A percentile compares a stretch with the other conserved stretches of the same genome.
phyloP scores from a whole-genome alignment of 495 filamentous ascomycete species.

The Lasiosphaeria miniovina region DNA sequence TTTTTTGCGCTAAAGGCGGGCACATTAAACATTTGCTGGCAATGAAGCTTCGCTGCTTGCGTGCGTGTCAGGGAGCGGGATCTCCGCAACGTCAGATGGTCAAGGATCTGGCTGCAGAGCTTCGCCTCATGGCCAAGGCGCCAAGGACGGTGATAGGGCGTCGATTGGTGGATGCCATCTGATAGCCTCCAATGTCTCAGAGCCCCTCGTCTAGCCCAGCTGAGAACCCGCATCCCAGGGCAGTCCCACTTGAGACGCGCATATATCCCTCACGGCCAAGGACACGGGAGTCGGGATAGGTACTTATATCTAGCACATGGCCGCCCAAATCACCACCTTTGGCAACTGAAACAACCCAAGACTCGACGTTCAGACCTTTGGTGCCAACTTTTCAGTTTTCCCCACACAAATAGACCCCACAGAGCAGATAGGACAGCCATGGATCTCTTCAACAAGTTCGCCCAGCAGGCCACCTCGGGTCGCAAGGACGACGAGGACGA shows the following conservation, averaged over 20 bases:
- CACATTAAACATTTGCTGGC: too few relatives aligned
- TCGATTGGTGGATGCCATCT: slow-evolving; percentile 5
- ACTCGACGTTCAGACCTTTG: not conserved
- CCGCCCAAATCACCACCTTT: too few relatives aligned
- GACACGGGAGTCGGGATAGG: not conserved
- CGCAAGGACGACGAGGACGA: slow-evolving; percentile 18
- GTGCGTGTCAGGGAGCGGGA: too few relatives aligned
- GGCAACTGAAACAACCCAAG: slow-evolving; percentile 7
- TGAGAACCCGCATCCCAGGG: slow-evolving; percentile 11
- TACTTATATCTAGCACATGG: not conserved
- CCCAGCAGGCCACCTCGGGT: slow-evolving; percentile 17
- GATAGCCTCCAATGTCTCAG: slow-evolving; percentile 11
- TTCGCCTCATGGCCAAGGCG: not conserved
- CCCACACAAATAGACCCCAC: not conserved
- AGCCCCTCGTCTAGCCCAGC: slow-evolving; percentile 18
- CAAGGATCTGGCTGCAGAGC: too few relatives aligned
- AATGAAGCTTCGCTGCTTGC: too few relatives aligned
- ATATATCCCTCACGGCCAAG: slow-evolving; percentile 20
- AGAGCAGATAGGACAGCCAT: slow-evolving; percentile 22
- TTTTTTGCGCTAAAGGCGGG: too few relatives aligned
- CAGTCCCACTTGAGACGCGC: not conserved
- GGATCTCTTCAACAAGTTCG: slow-evolving; percentile 42
- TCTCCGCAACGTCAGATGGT: too few relatives aligned
- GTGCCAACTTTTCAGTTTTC: too few relatives aligned
- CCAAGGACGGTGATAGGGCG: not conserved